Base-by-base conservation (phyloP, 2,329 filamentous ascomycete species). In the Aspergillus eucalypticola region DNA sequence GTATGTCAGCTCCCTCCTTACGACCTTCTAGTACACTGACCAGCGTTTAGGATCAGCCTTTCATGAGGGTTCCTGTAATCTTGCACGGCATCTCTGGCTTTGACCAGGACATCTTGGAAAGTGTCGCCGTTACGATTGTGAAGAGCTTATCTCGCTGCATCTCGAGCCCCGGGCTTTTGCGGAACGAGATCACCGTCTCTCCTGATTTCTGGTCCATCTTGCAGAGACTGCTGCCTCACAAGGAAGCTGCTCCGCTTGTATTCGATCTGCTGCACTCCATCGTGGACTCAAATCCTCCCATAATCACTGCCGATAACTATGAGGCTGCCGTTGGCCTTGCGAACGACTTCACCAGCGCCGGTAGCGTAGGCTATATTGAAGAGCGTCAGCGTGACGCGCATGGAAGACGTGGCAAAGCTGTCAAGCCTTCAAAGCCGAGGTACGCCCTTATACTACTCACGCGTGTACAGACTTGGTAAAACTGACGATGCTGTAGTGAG, bases 121-220 rank as follows among this genome's bases (percentile, higher is more conserved):
- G 90, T 73, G 89, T 91, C 15, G 89, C 92, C 0, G 82, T 87
- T 32, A 85, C 91, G 4, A 86, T 96, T 0, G 81, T 96, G 17
- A 88, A 90, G 68, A 94, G 94, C 0, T 80, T 99, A 25, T 86
- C 88, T 48, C 82, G 88, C 48, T 97, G 93, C 69, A 90, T 96
- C 66, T 87, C 89, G 54, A 86, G 90, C 61, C 87, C 91, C 0
- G 88, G 88, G 25, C 87, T 90, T 11, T 80, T 99, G 27, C 88
- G 91, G 59, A 96, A 91, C 67, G 94, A 98, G 77, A 90, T 98
- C 67, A 96, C 96, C 77, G 94, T 91, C 13, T 98, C 94, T 17
- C 95, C 95, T 0, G 95, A 99, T 72, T 98, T 99, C 75, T 99
- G 95, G 95, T 89, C 90, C 5, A 90, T 97, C 13, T 81, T 99